Conservation (phyloP, 2,329 filamentous ascomycete genomes). For the Neoscytalidium dimidiatum region DNA sequence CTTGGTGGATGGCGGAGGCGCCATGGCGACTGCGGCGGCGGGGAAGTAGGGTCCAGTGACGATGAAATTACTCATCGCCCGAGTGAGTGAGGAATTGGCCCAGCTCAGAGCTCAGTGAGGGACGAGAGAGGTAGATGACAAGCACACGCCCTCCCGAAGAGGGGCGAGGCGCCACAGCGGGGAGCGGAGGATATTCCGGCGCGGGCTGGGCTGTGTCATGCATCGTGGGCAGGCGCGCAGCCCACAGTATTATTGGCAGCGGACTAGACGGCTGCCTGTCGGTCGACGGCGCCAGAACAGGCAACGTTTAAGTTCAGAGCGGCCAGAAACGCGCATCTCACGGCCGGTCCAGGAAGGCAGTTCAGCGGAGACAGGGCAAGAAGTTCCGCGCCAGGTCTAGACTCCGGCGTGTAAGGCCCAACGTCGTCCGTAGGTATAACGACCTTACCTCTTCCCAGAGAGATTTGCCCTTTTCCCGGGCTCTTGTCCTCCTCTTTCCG, state of each 20-base stretch:
- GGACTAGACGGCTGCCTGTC: not conserved
- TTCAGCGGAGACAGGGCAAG: not conserved
- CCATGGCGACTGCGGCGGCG: not conserved
- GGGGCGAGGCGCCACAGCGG: not conserved
- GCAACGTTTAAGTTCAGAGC: not conserved
- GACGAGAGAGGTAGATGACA: not conserved
- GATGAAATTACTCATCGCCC: slow-evolving; percentile 1
- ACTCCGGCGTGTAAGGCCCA: not conserved
- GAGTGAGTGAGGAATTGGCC: not conserved
- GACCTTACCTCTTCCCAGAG: not conserved
- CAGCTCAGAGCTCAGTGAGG: not conserved
- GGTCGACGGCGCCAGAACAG: not conserved
- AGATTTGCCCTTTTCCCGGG: not conserved
- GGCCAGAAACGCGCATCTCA: not conserved
- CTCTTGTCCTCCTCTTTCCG: not conserved
- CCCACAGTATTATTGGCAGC: not conserved
- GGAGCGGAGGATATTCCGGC: not conserved
- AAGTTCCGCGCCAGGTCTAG: not conserved
- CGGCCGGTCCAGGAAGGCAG: not conserved
- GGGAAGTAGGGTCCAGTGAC: not conserved
- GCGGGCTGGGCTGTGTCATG: not conserved
- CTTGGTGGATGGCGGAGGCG: slow-evolving; percentile 9
- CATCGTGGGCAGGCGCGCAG: not conserved
- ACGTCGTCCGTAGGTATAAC: not conserved
- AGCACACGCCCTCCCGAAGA: not conserved